Conservation (phyloP, 2,329 filamentous ascomycete species). For the Colletotrichum sp. region DNA sequence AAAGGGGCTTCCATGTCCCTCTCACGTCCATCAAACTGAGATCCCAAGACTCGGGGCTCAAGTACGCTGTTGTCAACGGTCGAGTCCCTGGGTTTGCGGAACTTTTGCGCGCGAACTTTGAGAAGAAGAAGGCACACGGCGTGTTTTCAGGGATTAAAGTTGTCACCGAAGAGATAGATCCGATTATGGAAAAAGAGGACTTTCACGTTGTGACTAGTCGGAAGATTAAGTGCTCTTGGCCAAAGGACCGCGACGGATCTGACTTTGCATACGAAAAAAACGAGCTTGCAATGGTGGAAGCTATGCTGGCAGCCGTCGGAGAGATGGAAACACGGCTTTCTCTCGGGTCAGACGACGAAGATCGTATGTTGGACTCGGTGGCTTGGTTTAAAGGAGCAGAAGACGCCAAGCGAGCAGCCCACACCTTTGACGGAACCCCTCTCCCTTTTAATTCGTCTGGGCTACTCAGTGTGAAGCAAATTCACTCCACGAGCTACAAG, state of each 20-base stretch:
- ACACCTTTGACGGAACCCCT: conserved; percentile 30
- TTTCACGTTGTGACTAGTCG: background rate
- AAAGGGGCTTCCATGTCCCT: background rate
- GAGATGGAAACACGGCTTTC: conserved; percentile 37
- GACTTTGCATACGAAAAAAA: conserved; percentile 18
- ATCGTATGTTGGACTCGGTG: conserved; percentile 34
- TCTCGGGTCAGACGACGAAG: conserved; percentile 24
- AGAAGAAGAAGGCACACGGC: background rate
- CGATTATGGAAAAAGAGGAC: background rate
- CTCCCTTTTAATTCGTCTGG: conserved; percentile 33
- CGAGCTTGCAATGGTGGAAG: conserved; percentile 25
- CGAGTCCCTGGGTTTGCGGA: background rate
- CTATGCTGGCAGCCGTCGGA: conserved; percentile 33
- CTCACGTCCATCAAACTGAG: background rate
- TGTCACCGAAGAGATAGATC: background rate
- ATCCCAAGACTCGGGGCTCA: background rate
- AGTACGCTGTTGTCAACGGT: background rate
- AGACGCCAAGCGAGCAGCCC: conserved; percentile 37
- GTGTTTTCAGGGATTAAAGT: background rate
- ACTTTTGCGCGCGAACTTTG: background rate
- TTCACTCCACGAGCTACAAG: conserved; percentile 43
- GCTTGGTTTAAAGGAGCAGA: conserved; percentile 41
- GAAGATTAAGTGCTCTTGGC: conserved; percentile 21
- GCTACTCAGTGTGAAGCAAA: conserved; percentile 39
- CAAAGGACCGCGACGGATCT: conserved; percentile 25